Conservation (phyloP, 441 rosid species). For the Croton setiger region DNA sequence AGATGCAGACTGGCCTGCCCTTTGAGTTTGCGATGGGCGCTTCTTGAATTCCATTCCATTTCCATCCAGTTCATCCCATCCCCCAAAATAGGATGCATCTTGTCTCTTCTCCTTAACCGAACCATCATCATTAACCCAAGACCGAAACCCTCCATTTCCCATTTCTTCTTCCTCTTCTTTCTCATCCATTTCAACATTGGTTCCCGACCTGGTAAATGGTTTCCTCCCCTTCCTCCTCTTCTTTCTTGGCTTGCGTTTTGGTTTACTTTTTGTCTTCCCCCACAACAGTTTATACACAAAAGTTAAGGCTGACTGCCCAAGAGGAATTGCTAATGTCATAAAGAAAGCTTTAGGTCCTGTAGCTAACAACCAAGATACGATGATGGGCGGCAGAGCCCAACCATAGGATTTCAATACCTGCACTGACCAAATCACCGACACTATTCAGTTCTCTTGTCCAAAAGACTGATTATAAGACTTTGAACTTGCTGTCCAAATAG, state of each 20-base stretch:
- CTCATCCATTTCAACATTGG: slow-evolving; percentile 23
- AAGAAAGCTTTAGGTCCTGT: slow-evolving; percentile 78
- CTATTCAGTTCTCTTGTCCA: neutral
- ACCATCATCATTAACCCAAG: slow-evolving; percentile 33
- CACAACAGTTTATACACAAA: slow-evolving; percentile 44
- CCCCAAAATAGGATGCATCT: slow-evolving; percentile 45
- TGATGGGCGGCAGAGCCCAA: slow-evolving; percentile 54
- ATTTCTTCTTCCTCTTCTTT: slow-evolving; percentile 27
- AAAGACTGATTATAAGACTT: neutral
- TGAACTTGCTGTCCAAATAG: too few relatives aligned
- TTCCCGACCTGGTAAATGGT: slow-evolving; percentile 21
- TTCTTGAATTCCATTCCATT: slow-evolving; percentile 20
- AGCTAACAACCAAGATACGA: slow-evolving; percentile 48
- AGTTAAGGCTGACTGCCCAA: slow-evolving; percentile 44
- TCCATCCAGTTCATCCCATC: slow-evolving; percentile 84
- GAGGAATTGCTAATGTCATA: slow-evolving; percentile 39
- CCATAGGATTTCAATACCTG: slow-evolving; percentile 76
- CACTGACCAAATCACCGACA: slow-evolving; percentile 27
- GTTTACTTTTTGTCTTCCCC: slow-evolving; percentile 29
- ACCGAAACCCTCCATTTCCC: slow-evolving; percentile 26
- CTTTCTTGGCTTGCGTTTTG: slow-evolving; percentile 27
- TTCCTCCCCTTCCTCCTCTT: too few relatives aligned
- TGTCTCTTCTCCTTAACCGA: slow-evolving; percentile 22
- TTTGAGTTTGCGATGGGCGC: slow-evolving; percentile 22
- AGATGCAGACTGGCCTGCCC: slow-evolving; percentile 21